A percentile compares a stretch with the other conserved stretches of the same genome.
Evolutionary conservation across 2,329 filamentous ascomycete genomes (phyloP).

Genomic region (Penicillium brasilianum): DNA sequence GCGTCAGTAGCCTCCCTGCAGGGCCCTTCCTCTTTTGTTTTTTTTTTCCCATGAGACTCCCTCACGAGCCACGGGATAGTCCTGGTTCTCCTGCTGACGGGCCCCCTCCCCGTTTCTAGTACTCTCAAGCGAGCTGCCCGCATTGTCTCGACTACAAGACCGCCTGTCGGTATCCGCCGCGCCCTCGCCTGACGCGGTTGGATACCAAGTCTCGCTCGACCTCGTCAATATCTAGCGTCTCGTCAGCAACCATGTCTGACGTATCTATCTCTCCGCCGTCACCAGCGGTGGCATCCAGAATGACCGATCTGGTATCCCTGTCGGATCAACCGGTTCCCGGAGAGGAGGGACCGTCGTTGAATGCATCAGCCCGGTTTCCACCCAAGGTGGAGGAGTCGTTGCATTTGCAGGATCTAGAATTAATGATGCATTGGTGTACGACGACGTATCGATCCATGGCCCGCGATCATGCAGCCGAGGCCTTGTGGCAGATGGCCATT

Average conservation of each 20-base stretch:
- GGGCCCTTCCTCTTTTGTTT: constrained; percentile 8
- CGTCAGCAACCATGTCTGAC: constrained; percentile 13
- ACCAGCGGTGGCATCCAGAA: background rate
- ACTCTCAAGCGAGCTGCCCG: constrained; percentile 10
- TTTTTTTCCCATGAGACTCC: background rate
- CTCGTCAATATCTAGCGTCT: constrained; percentile 16
- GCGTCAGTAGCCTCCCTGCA: constrained; percentile 15
- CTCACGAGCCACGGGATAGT: background rate
- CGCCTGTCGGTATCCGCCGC: constrained; percentile 17
- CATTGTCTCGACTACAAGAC: constrained; percentile 24
- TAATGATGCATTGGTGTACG: constrained; percentile 45
- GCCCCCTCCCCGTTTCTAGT: constrained; percentile 8
- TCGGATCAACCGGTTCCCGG: background rate
- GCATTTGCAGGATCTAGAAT: constrained; percentile 39
- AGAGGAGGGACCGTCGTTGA: background rate
- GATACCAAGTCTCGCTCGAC: constrained; percentile 17
- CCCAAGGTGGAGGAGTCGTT: constrained; percentile 19
- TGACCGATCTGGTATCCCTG: constrained; percentile 16
- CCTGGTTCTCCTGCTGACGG: background rate
- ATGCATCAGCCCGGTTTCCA: background rate
- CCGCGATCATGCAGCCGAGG: constrained; percentile 29
- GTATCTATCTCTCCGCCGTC: constrained; percentile 6
- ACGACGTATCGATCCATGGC: constrained; percentile 41
- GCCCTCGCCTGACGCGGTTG: constrained; percentile 24
- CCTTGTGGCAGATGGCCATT: constrained; percentile 40